Evolutionary conservation across 345 rosid species (phyloP), one percentile per base, ranked within the genome.

Genomic region (Bruguiera sexangula): DNA sequence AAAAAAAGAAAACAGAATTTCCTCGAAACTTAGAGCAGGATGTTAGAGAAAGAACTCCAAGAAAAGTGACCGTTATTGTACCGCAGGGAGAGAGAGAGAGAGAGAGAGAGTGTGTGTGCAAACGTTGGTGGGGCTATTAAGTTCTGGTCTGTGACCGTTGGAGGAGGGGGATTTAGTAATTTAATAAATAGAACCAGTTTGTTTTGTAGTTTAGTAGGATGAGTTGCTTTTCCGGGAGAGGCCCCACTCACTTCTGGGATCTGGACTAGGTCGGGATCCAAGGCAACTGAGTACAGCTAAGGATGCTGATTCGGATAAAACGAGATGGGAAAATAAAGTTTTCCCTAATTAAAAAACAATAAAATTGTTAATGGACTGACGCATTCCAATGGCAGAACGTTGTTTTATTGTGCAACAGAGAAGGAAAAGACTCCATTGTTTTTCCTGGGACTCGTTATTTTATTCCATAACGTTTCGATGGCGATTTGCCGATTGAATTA

Each of bases 91-190:
- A 16, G 6, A 20, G 31, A 68, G 64, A 16, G 11, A 21, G 34
- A 69, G 58, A 6, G 48, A 8, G 19, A 8, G 48, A 8, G 19
- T 5, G 46, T 26, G 26, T 46, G 13, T 34, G 61, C 16, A 67
- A 71, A 60, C 75, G 81, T 73, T 79, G 53, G 75, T 31, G 46
- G 70, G 72, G 15, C 46, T 50, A 29, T 34, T 43, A 6, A 58
- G 52, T 53, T 67, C 0, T 31, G 6, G 58, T 57, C 69, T 31
- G 15, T 71, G 79, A 79, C 87, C 87, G 87, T 84, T 84, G 52
- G 39, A 24, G 53, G 26, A 48, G 27, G 13, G 2, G 9, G 7
- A n/a, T 16, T 62, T 70, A 11, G 62, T 53, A 32, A 32, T 61
- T 8, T 16, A 29, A 4, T 51, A 62, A 24, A 56, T 43, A 16